A percentile compares a stretch with the other conserved stretches of the same genome.
These are phyloP conservation scores for Pleurotus sapidus DNA, from an alignment of 768 basidiomycete species.

Conservation along the genomic window DNA sequence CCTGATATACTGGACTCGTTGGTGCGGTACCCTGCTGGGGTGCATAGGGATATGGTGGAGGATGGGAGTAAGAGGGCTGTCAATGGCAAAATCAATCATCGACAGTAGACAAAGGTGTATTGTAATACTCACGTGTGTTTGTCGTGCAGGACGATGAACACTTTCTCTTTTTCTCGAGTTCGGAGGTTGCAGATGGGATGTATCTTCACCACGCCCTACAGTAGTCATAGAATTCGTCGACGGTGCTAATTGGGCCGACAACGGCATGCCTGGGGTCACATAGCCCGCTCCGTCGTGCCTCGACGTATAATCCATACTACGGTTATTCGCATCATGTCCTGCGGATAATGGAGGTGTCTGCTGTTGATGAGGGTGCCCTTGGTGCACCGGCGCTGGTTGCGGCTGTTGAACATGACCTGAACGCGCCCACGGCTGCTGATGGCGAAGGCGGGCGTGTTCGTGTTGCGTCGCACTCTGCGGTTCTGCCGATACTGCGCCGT, in stretches of 20 bases:
- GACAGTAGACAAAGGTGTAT: neutral
- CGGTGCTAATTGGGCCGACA: slow-evolving; percentile 40
- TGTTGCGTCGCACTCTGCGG: slow-evolving; percentile 13
- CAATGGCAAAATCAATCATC: neutral
- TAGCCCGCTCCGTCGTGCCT: slow-evolving; percentile 52
- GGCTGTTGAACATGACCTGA: slow-evolving; percentile 18
- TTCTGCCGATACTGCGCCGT: neutral
- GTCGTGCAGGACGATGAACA: slow-evolving; percentile 43
- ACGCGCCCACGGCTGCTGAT: slow-evolving; percentile 33
- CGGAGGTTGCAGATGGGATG: slow-evolving; percentile 33
- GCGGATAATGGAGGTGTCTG: slow-evolving; percentile 47
- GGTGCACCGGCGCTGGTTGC: slow-evolving; percentile 19
- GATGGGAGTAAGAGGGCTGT: neutral
- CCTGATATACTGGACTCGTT: slow-evolving; percentile 9
- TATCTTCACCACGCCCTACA: slow-evolving; percentile 34
- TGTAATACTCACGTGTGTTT: slow-evolving; percentile 44
- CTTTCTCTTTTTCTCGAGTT: slow-evolving; percentile 35
- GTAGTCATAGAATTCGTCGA: slow-evolving; percentile 33
- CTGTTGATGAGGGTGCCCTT: slow-evolving; percentile 38
- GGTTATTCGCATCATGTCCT: slow-evolving; percentile 31
- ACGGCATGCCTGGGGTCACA: slow-evolving; percentile 41
- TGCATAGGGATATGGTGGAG: neutral
- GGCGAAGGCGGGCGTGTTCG: slow-evolving; percentile 25
- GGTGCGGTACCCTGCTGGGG: neutral
- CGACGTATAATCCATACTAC: slow-evolving; percentile 37